Base-by-base conservation (phyloP, 495 filamentous ascomycete species). In the Podospora appendiculata region DNA sequence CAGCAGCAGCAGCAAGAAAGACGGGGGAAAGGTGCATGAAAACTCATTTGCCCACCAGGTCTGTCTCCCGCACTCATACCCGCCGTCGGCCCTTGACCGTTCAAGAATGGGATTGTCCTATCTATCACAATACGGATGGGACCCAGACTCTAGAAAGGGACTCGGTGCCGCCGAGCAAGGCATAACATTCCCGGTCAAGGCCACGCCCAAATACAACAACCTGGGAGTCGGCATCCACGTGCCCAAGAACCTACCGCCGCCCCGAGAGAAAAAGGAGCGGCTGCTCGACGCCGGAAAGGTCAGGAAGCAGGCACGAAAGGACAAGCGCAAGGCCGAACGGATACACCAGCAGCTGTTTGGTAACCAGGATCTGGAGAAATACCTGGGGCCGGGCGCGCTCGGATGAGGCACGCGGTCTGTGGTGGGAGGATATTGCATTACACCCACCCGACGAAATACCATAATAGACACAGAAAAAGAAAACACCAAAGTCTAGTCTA, bases 41-140 rank as follows among this genome's bases (percentile, higher is more conserved):
- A 77, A 79, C 6, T 86, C 85, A 11, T 75, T 94, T 52, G 85
- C 86, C 0, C 90, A 96, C 59, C 90, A 95, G 73, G 72, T 89
- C 41, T 88, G 83, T 57, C 77, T 95, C 2, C 59, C 76, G 13
- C 89, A 95, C 60, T 90, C 89, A 0, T 81, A 90, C 58, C 89
- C 90, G 0, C 92, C 92, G 2, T 95, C 90, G 0, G 79, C 86
- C 50, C 69, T 95, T 2, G 86, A 95, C 65, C 84, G 91, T n/a
- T 77, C 75, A 3, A 79, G 87, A 36, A 81, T 82, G 65, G 91
- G 91, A 0, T 74, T 97, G 8, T 76, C 78, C 50, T 84, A 88
- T 46, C 80, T 97, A 3, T 76, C 84, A 33, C 75, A 82, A 1
- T 83, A 89, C 56, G 91, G 92, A 38, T 97, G 89, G 87, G 88